Conservation (phyloP, 441 rosid species). For the Macaranga tanarius region DNA sequence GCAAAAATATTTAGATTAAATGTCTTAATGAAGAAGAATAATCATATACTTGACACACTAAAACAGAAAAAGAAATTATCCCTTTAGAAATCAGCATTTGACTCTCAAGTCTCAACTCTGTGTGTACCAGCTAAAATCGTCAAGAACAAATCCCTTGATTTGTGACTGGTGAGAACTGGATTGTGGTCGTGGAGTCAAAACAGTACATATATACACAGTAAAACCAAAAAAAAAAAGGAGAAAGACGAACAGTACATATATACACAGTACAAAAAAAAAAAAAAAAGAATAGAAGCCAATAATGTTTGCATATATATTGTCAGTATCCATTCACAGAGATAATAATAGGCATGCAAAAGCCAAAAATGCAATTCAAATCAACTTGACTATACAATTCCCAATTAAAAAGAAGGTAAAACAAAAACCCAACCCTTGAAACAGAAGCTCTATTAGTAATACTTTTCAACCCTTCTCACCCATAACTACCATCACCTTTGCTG, state of each 20-base stretch:
- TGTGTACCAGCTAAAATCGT: background rate
- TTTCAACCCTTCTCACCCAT: background rate
- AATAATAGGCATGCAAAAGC: background rate
- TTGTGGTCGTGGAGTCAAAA: background rate
- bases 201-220: too few relatives aligned
- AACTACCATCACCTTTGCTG: background rate
- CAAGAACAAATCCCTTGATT: background rate
- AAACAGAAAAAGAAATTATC: too few relatives aligned
- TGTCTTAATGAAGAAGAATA: too few relatives aligned
- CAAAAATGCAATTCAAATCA: conserved; percentile 1
- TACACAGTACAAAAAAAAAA: background rate
- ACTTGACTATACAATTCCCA: conserved; percentile 17
- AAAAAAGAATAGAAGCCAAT: background rate
- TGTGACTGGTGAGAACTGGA: background rate
- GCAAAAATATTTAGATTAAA: too few relatives aligned
- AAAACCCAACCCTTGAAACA: conserved; percentile 8
- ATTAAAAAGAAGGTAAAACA: background rate
- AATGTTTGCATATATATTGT: background rate
- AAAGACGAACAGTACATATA: too few relatives aligned
- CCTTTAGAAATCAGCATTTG: too few relatives aligned
- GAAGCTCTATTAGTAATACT: background rate
- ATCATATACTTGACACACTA: too few relatives aligned
- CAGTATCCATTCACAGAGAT: conserved; percentile 4
- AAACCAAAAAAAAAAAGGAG: too few relatives aligned
- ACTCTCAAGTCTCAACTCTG: too few relatives aligned